Evolutionary conservation across 495 filamentous ascomycete species (phyloP), one percentile per base, ranked within the genome.

Genomic region (Clavariopsis aquatica): DNA sequence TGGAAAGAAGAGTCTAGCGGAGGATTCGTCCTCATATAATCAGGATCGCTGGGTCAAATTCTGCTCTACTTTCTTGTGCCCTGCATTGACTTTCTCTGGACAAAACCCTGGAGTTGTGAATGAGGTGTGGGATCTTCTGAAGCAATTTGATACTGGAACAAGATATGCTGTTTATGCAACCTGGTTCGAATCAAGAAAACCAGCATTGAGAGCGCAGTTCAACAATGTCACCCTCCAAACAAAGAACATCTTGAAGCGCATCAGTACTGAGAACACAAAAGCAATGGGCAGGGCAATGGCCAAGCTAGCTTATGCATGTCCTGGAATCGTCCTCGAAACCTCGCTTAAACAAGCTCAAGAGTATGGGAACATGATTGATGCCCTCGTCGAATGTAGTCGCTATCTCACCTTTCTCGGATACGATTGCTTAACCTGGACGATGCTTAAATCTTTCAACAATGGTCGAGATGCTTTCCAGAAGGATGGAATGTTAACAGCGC

Each of bases 371-470:
- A 82, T 98, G 34, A 93, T 93, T 60, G 91, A 96, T 60, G 88
- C 89, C 9, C 89, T 99, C 53, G 91, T 97, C 28, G 91, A 96
- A 72, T 96, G 91, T 70, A 91, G 89, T 29, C 87, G 89, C 66
- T 96, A 96, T 69, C 96, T 97, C 71, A 96, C 93, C 1, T 85
- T 89, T 57, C 82, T 98, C 27, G 93, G 87, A 1, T 96, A 96
- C 71, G 95, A 99, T 73, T 89, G 97, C 43, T 81, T 97, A 56
- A 89, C 91, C 29, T 96, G 92, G 89, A 85, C 85, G 41, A 80
- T 95, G n/a, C 80, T 96, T 73, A 92, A 85, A 70, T 85, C 88
- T 0, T 80, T 93, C 45, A 86, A 88, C 60, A 83, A 89, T 70
- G 84, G 86, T 63, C 81, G 91, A 68, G 89, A 88, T 62, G 84